phyloP scores from a whole-genome alignment of 768 basidiomycete genomes.

The Kwoniella europaea region DNA sequence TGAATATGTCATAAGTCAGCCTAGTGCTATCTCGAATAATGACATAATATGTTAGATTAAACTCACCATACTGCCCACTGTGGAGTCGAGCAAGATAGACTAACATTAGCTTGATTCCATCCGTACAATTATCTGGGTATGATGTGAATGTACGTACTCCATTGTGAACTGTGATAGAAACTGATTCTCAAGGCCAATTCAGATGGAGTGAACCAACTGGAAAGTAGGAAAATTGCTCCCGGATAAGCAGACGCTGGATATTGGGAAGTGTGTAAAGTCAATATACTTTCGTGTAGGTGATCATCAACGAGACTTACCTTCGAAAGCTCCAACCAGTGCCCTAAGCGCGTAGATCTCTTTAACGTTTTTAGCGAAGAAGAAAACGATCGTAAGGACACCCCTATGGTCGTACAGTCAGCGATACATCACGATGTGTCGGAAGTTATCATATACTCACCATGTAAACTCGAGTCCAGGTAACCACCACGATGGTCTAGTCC shows the following conservation, averaged over 20 bases:
- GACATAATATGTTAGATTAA: background rate
- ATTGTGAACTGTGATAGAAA: conserved; percentile 3
- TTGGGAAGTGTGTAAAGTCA: no score
- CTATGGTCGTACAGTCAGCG: conserved; percentile 4
- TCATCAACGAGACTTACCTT: conserved; percentile 7
- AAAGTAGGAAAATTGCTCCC: conserved; percentile 38
- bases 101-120: background rate
- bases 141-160: background rate
- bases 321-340: conserved; percentile 47
- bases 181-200: conserved; percentile 1
- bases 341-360: conserved; percentile 37
- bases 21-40: background rate
- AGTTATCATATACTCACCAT: background rate
- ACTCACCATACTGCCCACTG: conserved; percentile 6
- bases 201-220: conserved; percentile 5
- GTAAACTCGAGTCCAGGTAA: conserved; percentile 33
- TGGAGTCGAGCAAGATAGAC: background rate
- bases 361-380: conserved; percentile 21
- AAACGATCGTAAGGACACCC: conserved; percentile 35
- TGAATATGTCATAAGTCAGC: background rate
- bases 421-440: no score
- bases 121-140: no score
- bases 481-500: conserved; percentile 37
- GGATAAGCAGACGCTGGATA: conserved; percentile 40
- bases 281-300: no score